Percentiles rank a stretch among this genome's conserved stretches.
phyloP scores from a whole-genome alignment of 306 rosid species.

The Vigna radiata region DNA sequence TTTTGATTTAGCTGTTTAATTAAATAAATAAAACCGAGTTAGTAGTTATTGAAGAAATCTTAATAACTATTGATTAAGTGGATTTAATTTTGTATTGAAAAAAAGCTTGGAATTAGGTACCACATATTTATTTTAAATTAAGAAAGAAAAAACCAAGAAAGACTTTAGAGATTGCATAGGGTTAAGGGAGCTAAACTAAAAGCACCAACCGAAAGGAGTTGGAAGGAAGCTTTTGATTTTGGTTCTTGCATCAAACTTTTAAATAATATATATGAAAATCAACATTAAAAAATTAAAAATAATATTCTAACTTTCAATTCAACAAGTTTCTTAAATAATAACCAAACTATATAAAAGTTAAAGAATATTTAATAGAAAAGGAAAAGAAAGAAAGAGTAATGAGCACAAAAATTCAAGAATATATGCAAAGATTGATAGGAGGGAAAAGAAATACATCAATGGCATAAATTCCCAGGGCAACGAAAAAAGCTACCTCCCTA shows the following conservation, averaged over 20 bases:
- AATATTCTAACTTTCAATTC: too few relatives aligned
- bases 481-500: neutral
- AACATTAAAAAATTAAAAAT: neutral
- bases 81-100: too few relatives aligned
- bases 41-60: too few relatives aligned
- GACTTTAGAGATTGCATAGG: too few relatives aligned
- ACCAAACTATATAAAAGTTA: neutral
- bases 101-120: too few relatives aligned
- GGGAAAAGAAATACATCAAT: neutral
- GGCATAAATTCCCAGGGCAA: conserved; percentile 8
- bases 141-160: too few relatives aligned
- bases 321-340: too few relatives aligned
- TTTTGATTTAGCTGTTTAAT: too few relatives aligned
- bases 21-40: too few relatives aligned
- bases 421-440: conserved; percentile 2
- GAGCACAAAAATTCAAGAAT: conserved; percentile 1
- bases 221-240: neutral
- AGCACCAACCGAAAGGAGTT: neutral
- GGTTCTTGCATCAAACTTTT: neutral
- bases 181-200: too few relatives aligned
- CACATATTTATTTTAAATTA: too few relatives aligned
- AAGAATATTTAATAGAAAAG: neutral
- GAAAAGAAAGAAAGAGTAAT: neutral
- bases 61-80: too few relatives aligned
- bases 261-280: neutral